Evolutionary conservation across 176 grass and related monocot species (phyloP), one percentile per base, ranked within the genome.

Genomic region (Luzula sylvatica): DNA sequence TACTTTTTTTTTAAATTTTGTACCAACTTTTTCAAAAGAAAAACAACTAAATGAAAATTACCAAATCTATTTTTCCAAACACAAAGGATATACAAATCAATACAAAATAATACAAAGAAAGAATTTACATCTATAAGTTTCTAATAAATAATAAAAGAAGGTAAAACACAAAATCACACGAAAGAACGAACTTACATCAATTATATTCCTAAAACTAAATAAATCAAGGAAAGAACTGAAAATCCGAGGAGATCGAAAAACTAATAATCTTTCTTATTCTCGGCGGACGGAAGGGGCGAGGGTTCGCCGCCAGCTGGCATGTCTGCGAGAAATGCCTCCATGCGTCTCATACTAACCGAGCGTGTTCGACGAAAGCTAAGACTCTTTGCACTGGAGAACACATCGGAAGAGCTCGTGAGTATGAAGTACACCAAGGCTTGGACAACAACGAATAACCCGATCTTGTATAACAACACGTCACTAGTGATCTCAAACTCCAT

Each of bases 361-460:
- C 81, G 65, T 63, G 73, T 78, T 16, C 70, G 65, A 13, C 65
- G 52, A 69, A 85, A 85, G 65, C 65, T 85, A 32, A 42, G 52
- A 3, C 56, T 65, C 57, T 2, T 32, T 45, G 15, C 75, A 47
- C 56, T 50, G 46, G 75, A 50, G 69, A 85, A 85, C 50, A 85
- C 8, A 55, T 42, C 65, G 0, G 81, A 79, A 0, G 75, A 80
- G 52, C 71, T 75, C 70, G 65, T 72, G 15, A 85, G 65, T 38
- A 80, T 66, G 0, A 80, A 66, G 64, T 75, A 85, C 3, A 85
- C 75, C 52, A 85, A 61, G 54, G 65, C 81, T 66, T 85, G 81
- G 7, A 85, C 70, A 7, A 80, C 3, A 52, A 20, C 44, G 63
- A 85, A 85, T 50, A 80, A 58, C 50, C 46, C 81, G 41, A 75